These are phyloP conservation scores for Gnaphalium uliginosum DNA, from an alignment of 129 eudicot genomes.

Conservation along the genomic window DNA sequence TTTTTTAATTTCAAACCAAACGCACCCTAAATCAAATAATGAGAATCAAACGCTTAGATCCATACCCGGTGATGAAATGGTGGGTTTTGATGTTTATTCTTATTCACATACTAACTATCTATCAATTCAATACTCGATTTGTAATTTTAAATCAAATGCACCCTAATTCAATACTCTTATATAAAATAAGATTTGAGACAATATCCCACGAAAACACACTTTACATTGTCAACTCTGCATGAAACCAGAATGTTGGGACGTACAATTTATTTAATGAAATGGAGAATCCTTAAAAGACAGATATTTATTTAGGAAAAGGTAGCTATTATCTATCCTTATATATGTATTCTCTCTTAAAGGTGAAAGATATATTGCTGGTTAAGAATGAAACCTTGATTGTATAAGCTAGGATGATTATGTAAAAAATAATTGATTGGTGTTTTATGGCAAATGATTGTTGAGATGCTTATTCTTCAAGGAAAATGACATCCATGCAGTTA, in stretches of 20 bases:
- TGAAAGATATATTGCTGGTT: neutral
- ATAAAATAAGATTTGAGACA: no score
- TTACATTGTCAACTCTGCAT: neutral
- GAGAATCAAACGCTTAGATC: no score
- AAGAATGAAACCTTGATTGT: neutral
- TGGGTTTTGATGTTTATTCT: no score
- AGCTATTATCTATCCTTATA: no score
- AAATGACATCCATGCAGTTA: slow-evolving; percentile 21
- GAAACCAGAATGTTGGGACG: neutral
- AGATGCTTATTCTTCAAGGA: slow-evolving; percentile 26
- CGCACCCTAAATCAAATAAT: no score
- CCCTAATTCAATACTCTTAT: no score
- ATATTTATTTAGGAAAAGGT: neutral
- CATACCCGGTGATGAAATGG: no score
- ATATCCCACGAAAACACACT: neutral
- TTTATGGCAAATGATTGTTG: slow-evolving; percentile 19
- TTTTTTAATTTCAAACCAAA: no score
- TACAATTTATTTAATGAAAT: neutral
- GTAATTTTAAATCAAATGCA: no score
- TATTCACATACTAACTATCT: no score
- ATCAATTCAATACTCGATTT: no score
- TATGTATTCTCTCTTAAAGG: slow-evolving; percentile 9
- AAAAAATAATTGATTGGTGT: neutral
- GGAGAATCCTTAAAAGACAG: slow-evolving; percentile 26
- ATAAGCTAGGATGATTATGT: neutral